Evolutionary conservation across 2,329 filamentous ascomycete genomes (phyloP), one percentile per base, ranked within the genome.

Genomic region (Colletotrichum sp.): DNA sequence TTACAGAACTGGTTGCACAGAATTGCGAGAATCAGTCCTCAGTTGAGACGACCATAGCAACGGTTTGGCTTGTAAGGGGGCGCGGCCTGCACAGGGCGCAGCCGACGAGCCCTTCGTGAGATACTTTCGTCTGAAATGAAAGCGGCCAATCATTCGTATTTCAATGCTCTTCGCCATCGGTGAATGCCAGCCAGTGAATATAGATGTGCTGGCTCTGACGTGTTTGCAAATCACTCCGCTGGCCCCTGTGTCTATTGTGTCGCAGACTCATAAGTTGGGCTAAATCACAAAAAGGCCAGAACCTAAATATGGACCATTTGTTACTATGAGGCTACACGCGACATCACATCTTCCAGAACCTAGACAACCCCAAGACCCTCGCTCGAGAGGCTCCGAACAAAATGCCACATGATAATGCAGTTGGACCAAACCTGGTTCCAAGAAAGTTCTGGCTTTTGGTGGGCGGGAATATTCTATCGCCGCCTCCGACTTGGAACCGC

Each of bases 401-500:
- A 39, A 75, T 75, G 72, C 12, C 72, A n/a, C 59, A 72, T 12
- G 8, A 67, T 26, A 24, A 13, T 13, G 16, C 18, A 30, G 12
- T n/a, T 16, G 28, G 28, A 24, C 32, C 59, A 21, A 21, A 73
- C 12, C 57, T 18, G 26, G 34, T 76, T 16, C 64, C 73, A 24
- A 65, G 15, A 65, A 9, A 36, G 15, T 64, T 72, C 26, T 76
- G 73, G 73, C 7, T 73, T 15, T 32, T 73, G 57, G 64, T 76
- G 18, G 73, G 73, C 13, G 73, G 73, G 5, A 73, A 73, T 30
- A 69, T 52, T 8, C 63, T 76, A 13, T 59, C 70, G 15, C 26
- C 57, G 18, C 64, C 64, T 10, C 73, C 73, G 7, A 69, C 57
- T 32, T 76, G 73, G 73, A 28, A 73, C 18, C 70, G 59, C 32